These are phyloP conservation scores for Fusarium torulosum DNA, from an alignment of 2,329 filamentous ascomycete genomes.

Conservation along the genomic window DNA sequence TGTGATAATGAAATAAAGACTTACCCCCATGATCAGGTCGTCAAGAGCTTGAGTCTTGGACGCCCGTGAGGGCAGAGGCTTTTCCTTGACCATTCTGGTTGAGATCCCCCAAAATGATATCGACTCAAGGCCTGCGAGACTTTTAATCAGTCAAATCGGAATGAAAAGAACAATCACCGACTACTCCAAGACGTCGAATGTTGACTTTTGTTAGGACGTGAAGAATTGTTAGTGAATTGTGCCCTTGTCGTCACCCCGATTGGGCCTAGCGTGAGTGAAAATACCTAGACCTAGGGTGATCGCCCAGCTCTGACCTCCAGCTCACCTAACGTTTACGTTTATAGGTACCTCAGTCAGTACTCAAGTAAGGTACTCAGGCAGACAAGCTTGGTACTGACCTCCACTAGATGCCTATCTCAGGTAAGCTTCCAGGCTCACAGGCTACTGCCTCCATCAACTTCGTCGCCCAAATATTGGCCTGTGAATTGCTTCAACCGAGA, in stretches of 20 bases:
- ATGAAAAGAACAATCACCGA: background rate
- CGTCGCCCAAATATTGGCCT: background rate
- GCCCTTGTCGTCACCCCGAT: constrained; percentile 8
- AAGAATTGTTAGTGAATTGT: constrained; percentile 40
- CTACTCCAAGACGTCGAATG: constrained; percentile 1
- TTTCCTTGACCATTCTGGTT: constrained; percentile 36
- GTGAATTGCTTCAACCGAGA: background rate
- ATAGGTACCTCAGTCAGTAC: too few species aligned
- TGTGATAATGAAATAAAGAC: constrained; percentile 42
- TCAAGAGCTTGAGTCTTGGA: constrained; percentile 55
- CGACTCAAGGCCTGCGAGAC: background rate
- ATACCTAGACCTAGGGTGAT: background rate
- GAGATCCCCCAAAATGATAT: background rate
- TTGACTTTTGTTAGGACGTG: constrained; percentile 15
- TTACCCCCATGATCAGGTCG: constrained; percentile 68
- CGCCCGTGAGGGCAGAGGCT: constrained; percentile 18
- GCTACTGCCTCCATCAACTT: too few species aligned
- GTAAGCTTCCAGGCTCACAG: constrained; percentile 4
- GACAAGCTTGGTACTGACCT: too few species aligned
- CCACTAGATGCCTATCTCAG: background rate
- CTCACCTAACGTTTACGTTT: too few species aligned
- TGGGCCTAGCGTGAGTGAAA: constrained; percentile 24
- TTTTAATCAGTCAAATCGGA: too few species aligned
- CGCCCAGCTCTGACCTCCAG: too few species aligned
- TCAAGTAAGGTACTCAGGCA: too few species aligned